Base-by-base conservation (phyloP, 805 yeast species). In the Sugiyamaella mastotermitis region DNA sequence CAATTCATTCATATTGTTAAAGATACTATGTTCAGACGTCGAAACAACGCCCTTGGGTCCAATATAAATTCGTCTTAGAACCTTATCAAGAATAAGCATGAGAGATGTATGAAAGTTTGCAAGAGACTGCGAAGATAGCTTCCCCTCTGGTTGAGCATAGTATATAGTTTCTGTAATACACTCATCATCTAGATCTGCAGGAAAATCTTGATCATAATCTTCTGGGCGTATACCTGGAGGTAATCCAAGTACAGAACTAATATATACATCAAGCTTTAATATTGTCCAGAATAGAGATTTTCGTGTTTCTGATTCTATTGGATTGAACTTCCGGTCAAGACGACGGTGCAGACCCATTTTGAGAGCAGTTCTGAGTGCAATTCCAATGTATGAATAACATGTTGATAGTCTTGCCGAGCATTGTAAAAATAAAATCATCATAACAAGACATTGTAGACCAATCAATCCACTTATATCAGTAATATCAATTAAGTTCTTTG, bases 261-360 rank as follows among this genome's bases (percentile, higher is more conserved):
- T 83, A 56, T 88, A 87, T 31, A 85, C 77, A 54, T 88, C 96
- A 81, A 86, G 82, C 57, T 87, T 87, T 57, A 83, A 81, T 45
- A 87, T 80, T 1, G 95, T 81, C 83, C 90, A 87, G 57, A 87
- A 87, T 29, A 88, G 62, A 42, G 95, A 68, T 58, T 86, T 87
- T 43, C 94, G 68, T 1, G 84, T 81, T 54, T 88, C 95, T 25
- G 77, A 65, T 54, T 84, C 94, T 22, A 87, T 78, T 1, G 88
- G 88, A 48, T 81, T 81, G 49, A 78, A 76, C 10, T 57, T 70
- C 47, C 75, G 68, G 30, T 76, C 65, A 24, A 85, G 67, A 54
- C 78, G 81, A 46, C 94, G 65, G 58, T 87, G 95, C 14, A 85
- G 63, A 0, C 95, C 95, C 49, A 84, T 86, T 48, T 87, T 72